Evolutionary conservation across 345 rosid species (phyloP).

Genomic region (Moringa oleifera): DNA sequence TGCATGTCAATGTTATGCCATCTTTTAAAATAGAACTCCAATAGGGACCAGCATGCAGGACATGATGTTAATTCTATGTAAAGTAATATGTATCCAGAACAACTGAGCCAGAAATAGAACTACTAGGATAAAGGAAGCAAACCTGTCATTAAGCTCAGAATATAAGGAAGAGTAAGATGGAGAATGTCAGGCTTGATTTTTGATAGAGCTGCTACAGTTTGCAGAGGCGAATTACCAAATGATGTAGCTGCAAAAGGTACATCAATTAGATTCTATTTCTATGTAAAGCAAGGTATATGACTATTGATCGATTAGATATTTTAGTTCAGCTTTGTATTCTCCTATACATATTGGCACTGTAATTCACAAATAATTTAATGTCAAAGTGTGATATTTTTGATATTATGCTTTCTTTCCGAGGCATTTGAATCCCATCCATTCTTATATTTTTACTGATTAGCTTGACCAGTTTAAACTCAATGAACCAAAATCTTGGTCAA

Average conservation of each 20-base stretch:
- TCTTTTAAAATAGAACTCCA: background rate
- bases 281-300: too few species aligned
- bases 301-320: too few species aligned
- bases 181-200: conserved; percentile 41
- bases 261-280: conserved; percentile 5
- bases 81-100: background rate
- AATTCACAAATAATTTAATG: too few species aligned
- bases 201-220: conserved; percentile 45
- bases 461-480: background rate
- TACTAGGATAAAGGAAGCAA: conserved; percentile 15
- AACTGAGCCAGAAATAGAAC: conserved; percentile 12
- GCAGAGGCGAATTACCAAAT: conserved; percentile 51
- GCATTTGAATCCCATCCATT: background rate
- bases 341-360: too few species aligned
- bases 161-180: conserved; percentile 21
- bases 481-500: background rate
- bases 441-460: background rate
- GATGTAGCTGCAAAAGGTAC: conserved; percentile 61
- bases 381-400: too few species aligned
- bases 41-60: too few species aligned
- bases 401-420: background rate
- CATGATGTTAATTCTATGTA: background rate
- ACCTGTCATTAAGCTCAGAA: conserved; percentile 52
- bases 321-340: too few species aligned
- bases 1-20: background rate